phyloP scores from a whole-genome alignment of 305 asterid genomes.

The Solanum hybrid region DNA sequence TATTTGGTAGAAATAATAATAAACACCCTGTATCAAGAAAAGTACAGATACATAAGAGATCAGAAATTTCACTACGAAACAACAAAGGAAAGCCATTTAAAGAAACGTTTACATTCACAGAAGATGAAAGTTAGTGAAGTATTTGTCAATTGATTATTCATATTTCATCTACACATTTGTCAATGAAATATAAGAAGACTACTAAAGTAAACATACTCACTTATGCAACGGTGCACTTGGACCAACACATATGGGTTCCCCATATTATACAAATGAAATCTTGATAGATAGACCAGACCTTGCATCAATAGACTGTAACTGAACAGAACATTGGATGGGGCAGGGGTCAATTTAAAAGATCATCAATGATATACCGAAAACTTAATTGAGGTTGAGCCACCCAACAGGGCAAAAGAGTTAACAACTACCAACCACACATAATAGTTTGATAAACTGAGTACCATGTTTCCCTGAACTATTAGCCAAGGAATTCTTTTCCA shows the following conservation, averaged over 20 bases:
- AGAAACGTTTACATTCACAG: neutral
- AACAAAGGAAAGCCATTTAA: neutral
- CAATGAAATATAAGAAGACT: neutral
- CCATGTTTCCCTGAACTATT: neutral
- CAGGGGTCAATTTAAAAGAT: neutral
- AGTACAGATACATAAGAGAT: slow-evolving; percentile 37
- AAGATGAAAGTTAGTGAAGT: neutral
- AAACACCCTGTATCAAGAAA: slow-evolving; percentile 94
- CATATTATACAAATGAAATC: neutral
- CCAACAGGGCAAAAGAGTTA: neutral
- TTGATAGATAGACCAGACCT: neutral
- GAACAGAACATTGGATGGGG: neutral
- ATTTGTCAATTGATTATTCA: neutral
- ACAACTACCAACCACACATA: neutral
- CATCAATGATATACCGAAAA: neutral
- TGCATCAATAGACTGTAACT: neutral
- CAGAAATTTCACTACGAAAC: slow-evolving; percentile 13
- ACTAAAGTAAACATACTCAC: neutral
- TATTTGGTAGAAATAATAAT: slow-evolving; percentile 99
- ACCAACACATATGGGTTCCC: neutral
- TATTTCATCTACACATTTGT: neutral
- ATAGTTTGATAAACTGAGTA: neutral
- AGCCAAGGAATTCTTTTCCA: neutral
- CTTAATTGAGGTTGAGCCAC: neutral
- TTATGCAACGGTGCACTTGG: neutral